Evolutionary conservation across 768 basidiomycete species (phyloP), one percentile per base, ranked within the genome.

Genomic region (Tremella fuciformis): DNA sequence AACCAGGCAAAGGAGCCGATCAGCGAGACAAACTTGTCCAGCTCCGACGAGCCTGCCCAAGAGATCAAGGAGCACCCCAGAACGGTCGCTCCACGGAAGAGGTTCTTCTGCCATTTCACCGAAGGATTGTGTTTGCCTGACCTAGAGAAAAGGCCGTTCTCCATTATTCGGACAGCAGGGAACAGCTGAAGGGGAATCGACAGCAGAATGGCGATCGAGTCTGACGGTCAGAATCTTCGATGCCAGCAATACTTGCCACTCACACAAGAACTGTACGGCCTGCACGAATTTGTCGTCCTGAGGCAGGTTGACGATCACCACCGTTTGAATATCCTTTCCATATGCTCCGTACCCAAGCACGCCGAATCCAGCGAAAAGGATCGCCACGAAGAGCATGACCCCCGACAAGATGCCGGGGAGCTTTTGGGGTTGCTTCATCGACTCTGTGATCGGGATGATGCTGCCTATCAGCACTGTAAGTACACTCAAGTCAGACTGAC

Each of bases 41-140:
- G 78, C 77, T 96, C 93, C 37, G 80, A 82, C 13, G 91, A 89
- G 15, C 93, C 94, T 13, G 81, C 78, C 85, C 86, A 88, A 13
- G 75, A 80, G 62, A 97, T 85, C 67, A 87, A 78, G 25, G 80
- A 79, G 66, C 88, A 91, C 50, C 86, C 83, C 77, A 92, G 85
- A n/a, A 84, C 78, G 29, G 74, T 73, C 2, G 61, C 58, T 21
- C 70, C 71, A 24, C 80, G 67, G 71, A 82, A 81, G n/a, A 74
- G 58, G 69, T 98, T 99, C 85, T 99, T 99, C 68, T 85, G 81
- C 96, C 94, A 98, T 76, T 99, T 98, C 74, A 98, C 88, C 56
- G 84, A 63, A 1, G 79, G 64, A 74, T 91, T 82, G 52, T 76
- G 81, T 76, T 97, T 97, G 49, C 96, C 96, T 66, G 88, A 91